Evolutionary conservation across 495 filamentous ascomycete species (phyloP).

Genomic region (Ascodesmis nigricans): DNA sequence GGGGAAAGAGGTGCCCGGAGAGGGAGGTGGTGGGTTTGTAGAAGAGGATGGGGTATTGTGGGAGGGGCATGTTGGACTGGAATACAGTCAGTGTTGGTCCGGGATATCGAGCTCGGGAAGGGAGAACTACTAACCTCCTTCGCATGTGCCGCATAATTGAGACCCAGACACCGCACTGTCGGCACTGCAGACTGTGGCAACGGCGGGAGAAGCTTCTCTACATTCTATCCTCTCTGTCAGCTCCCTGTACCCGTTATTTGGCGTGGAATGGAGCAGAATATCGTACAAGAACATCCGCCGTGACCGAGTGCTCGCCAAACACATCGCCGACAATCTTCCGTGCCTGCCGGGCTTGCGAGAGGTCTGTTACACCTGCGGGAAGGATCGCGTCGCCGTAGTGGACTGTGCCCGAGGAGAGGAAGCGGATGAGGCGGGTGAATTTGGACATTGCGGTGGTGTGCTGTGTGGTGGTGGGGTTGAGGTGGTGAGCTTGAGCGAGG

Average conservation of each 20-base stretch:
- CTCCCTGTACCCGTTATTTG: neutral
- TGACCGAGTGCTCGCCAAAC: conserved; percentile 48
- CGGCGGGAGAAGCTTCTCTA: conserved; percentile 45
- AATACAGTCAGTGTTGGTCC: too few species aligned
- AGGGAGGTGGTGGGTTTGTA: conserved; percentile 63
- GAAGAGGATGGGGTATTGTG: conserved; percentile 59
- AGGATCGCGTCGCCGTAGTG: conserved; percentile 76
- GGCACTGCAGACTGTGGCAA: conserved; percentile 43
- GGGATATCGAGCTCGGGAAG: neutral
- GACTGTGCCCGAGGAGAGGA: conserved; percentile 50
- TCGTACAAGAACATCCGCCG: conserved; percentile 31
- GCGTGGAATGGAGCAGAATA: neutral
- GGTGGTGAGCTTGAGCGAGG: too few species aligned
- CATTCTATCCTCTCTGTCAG: conserved; percentile 26
- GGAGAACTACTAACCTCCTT: conserved; percentile 45
- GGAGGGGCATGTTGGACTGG: conserved; percentile 50
- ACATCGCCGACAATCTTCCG: conserved; percentile 50
- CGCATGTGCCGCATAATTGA: conserved; percentile 68
- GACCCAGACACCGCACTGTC: conserved; percentile 56
- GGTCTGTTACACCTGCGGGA: conserved; percentile 40
- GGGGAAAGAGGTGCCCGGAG: conserved; percentile 31
- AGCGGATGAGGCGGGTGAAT: conserved; percentile 57
- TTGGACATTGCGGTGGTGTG: too few species aligned
- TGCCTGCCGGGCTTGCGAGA: conserved; percentile 42
- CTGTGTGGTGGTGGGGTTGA: too few species aligned